Percentiles rank a stretch among this genome's conserved stretches.
Conservation (phyloP, 805 yeast genomes). For the Candida schatavii region DNA sequence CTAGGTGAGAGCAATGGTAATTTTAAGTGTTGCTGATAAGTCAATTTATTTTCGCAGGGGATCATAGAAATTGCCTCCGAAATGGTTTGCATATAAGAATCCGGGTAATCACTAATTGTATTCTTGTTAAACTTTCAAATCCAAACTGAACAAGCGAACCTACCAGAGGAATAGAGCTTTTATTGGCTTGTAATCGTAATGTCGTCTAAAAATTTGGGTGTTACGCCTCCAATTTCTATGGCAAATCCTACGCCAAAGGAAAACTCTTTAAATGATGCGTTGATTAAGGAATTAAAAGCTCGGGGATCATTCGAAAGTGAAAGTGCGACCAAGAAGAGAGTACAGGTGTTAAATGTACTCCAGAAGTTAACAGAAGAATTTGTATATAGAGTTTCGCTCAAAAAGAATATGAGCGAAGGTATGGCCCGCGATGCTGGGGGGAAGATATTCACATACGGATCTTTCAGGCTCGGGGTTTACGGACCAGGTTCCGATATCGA, state of each 20-base stretch:
- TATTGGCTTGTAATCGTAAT: no score
- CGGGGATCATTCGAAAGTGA: constrained; percentile 91
- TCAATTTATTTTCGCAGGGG: not conserved
- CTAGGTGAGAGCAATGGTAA: no score
- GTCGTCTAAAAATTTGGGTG: constrained; percentile 61
- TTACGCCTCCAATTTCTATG: constrained; percentile 80
- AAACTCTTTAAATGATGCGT: constrained; percentile 64
- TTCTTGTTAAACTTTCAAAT: no score
- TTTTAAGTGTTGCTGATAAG: not conserved
- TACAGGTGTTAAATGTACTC: constrained; percentile 63
- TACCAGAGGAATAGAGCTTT: no score
- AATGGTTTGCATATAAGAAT: no score
- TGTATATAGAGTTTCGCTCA: constrained; percentile 75
- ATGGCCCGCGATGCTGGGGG: constrained; percentile 99
- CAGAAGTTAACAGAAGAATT: constrained; percentile 78
- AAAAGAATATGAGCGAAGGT: constrained; percentile 92
- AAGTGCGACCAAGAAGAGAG: constrained; percentile 76
- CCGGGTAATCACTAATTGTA: not conserved
- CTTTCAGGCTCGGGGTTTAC: constrained; percentile 91
- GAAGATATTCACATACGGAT: constrained; percentile 93
- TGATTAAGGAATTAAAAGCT: constrained; percentile 74
- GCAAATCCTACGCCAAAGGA: constrained; percentile 84
- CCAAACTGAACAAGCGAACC: no score
- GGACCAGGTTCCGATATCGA: constrained; percentile 99
- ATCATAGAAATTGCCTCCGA: not conserved